Percentiles rank a stretch among this genome's conserved stretches.
Conservation (phyloP, 148 eudicot species). For the Vaccinium corymbosum region DNA sequence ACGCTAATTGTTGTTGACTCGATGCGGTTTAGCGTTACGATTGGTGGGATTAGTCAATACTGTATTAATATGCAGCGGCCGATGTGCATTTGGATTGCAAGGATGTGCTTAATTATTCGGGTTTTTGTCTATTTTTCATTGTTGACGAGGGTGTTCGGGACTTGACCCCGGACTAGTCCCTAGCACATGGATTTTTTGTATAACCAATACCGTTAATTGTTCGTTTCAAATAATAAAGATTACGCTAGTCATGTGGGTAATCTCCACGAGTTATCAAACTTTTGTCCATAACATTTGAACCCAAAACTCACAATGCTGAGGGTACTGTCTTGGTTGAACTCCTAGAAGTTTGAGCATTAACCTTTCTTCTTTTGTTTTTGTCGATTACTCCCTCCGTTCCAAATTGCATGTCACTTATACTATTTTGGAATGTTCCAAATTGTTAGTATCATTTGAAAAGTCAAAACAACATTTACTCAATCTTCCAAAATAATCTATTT, state of each 20-base stretch:
- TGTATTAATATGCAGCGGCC: background rate
- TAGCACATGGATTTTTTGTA: background rate
- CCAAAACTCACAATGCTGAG: background rate
- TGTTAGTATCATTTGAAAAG: too few relatives aligned
- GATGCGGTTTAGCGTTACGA: background rate
- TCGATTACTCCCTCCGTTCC: too few relatives aligned
- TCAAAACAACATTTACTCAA: too few relatives aligned
- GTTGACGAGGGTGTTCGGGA: background rate
- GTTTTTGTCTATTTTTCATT: background rate
- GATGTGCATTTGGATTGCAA: background rate
- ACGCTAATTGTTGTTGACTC: background rate
- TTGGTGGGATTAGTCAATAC: background rate
- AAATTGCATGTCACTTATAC: too few relatives aligned
- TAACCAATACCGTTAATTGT: background rate
- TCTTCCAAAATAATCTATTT: too few relatives aligned
- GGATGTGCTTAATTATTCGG: background rate
- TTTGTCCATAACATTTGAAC: background rate
- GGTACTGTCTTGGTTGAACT: background rate
- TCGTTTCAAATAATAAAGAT: too few relatives aligned
- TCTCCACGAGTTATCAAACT: background rate
- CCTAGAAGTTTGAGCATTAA: background rate
- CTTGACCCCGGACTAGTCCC: background rate
- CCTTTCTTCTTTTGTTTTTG: too few relatives aligned
- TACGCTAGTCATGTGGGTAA: background rate
- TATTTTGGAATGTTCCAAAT: too few relatives aligned